Evolutionary conservation across 768 basidiomycete species (phyloP).

Genomic region (Boletus edulis): DNA sequence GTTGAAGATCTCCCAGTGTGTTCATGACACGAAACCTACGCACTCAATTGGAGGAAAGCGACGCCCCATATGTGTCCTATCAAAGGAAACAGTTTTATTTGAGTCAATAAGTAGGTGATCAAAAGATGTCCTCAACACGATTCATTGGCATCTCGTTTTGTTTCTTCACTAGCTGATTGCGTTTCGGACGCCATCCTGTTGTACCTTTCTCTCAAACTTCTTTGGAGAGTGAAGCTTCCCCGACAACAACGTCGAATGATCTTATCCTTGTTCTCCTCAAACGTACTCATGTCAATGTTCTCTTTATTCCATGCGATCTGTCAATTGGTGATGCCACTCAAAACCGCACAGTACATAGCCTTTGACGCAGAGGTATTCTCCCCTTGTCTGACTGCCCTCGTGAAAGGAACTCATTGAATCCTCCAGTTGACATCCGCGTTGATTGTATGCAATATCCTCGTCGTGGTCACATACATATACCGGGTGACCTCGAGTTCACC

Average conservation of each 20-base stretch:
- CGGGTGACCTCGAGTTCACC: neutral
- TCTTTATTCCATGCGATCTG: neutral
- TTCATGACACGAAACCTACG: neutral
- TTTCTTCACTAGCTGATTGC: slow-evolving; percentile 3
- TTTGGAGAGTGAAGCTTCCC: slow-evolving; percentile 17
- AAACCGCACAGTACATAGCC: neutral
- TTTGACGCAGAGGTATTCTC: neutral
- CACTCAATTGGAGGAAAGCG: neutral
- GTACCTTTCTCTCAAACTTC: slow-evolving; percentile 9
- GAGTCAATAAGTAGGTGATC: slow-evolving; percentile 3
- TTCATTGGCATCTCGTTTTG: neutral
- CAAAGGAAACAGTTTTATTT: slow-evolving; percentile 3
- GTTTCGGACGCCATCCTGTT: neutral
- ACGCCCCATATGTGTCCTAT: neutral
- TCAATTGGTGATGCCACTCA: neutral
- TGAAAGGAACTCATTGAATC: neutral
- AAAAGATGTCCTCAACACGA: too few relatives aligned
- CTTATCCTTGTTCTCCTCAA: slow-evolving; percentile 11
- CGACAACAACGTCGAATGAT: slow-evolving; percentile 14
- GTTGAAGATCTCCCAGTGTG: neutral
- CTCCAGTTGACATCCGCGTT: neutral
- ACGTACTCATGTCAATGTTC: slow-evolving; percentile 1
- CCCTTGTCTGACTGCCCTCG: too few relatives aligned
- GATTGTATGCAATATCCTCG: neutral
- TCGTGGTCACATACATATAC: neutral